Conservation (phyloP, 1,284 basidiomycete genomes). For the Cryptococcus sp. region DNA sequence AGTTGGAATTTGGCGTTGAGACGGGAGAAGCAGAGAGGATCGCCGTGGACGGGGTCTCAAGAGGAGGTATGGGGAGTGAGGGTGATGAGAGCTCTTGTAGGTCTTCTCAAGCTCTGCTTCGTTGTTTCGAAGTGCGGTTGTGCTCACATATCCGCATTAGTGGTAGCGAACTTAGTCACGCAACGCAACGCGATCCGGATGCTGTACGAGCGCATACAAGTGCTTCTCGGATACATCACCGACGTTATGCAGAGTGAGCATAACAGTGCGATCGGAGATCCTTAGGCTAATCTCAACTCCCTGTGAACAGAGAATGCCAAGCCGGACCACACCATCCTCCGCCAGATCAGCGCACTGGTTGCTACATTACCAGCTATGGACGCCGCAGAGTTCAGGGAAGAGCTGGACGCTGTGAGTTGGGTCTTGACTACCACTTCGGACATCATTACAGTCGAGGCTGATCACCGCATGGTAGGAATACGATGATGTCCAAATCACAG, state of each 20-base stretch:
- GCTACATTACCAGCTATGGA: constrained; percentile 83
- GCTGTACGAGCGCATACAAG: constrained; percentile 83
- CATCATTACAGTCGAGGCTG: not conserved
- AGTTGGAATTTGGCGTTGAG: constrained; percentile 72
- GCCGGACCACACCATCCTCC: constrained; percentile 76
- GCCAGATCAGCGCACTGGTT: constrained; percentile 80
- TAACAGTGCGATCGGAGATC: not conserved
- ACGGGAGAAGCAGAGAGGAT: constrained; percentile 98
- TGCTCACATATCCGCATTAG: constrained; percentile 55
- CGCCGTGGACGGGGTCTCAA: constrained; percentile 92
- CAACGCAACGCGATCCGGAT: constrained; percentile 94
- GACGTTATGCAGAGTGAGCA: constrained; percentile 69
- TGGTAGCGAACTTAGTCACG: constrained; percentile 82
- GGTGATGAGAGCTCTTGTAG: constrained; percentile 61
- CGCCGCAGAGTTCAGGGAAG: constrained; percentile 72
- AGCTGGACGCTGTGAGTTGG: constrained; percentile 73
- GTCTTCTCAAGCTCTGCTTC: constrained; percentile 16
- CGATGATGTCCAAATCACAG: constrained; percentile 89
- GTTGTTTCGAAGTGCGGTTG: not conserved
- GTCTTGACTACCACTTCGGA: not conserved
- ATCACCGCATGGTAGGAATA: constrained; percentile 70
- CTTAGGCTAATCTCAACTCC: no score
- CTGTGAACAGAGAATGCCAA: constrained; percentile 60
- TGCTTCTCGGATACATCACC: constrained; percentile 79
- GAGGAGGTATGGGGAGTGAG: constrained; percentile 66